A percentile compares a stretch with the other conserved stretches of the same genome.
Conservation (phyloP, 2,329 filamentous ascomycete species). For the Aureobasidium uvarum region DNA sequence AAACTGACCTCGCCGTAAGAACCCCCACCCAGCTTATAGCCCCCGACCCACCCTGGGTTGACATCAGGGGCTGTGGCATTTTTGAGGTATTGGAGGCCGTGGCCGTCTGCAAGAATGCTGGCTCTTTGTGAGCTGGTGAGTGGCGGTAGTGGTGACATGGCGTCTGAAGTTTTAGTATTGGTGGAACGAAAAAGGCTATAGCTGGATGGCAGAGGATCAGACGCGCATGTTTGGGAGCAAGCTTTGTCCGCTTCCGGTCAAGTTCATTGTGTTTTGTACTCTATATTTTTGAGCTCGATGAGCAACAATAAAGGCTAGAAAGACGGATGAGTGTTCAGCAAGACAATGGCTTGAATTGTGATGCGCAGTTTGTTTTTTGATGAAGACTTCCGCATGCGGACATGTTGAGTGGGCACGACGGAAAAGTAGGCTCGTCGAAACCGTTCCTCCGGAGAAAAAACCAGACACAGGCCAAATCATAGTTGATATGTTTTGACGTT, state of each 20-base stretch:
- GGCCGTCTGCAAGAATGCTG: not conserved
- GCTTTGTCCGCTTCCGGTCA: not conserved
- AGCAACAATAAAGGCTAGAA: not conserved
- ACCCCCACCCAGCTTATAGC: not conserved
- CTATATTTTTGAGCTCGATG: not conserved
- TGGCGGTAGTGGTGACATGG: not conserved
- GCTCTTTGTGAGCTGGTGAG: not conserved
- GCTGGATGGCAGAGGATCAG: not conserved
- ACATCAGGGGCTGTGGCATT: not conserved
- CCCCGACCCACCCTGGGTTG: not conserved
- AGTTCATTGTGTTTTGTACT: not conserved
- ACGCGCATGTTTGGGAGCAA: too few relatives aligned
- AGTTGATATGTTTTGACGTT: not conserved
- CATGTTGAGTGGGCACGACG: not conserved
- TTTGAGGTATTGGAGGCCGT: not conserved
- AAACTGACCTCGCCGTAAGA: not conserved
- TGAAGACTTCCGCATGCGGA: slow-evolving; percentile 7
- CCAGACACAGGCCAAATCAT: not conserved
- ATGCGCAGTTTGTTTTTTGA: not conserved
- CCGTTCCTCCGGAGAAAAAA: too few relatives aligned
- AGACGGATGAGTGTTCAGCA: not conserved
- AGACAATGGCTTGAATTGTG: not conserved
- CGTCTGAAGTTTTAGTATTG: not conserved
- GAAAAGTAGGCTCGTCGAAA: not conserved
- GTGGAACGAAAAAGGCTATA: not conserved